Conservation (phyloP, 805 yeast genomes). For the Sugiyamaella mastotermitis region DNA sequence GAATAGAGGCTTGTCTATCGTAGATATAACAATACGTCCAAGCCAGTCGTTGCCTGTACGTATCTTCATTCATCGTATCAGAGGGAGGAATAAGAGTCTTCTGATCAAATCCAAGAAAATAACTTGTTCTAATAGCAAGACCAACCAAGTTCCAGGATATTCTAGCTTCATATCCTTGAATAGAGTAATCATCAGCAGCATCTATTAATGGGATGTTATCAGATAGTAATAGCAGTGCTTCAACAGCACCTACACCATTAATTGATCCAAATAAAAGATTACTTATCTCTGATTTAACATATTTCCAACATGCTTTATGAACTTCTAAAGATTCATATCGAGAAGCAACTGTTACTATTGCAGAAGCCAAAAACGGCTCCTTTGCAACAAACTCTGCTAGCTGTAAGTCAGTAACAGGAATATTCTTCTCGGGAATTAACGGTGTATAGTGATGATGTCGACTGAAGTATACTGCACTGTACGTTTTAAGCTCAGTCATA, state of each 20-base stretch:
- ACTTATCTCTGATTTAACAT: slow-evolving; percentile 7
- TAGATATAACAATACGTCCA: slow-evolving; percentile 23
- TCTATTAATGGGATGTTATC: slow-evolving; percentile 20
- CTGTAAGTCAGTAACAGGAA: slow-evolving; percentile 8
- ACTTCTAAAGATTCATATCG: slow-evolving; percentile 8
- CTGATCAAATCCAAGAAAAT: slow-evolving; percentile 21
- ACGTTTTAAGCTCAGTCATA: slow-evolving; percentile 15
- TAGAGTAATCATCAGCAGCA: slow-evolving; percentile 3
- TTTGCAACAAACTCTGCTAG: slow-evolving; percentile 11
- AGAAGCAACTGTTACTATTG: slow-evolving; percentile 17
- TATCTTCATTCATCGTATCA: slow-evolving; percentile 15
- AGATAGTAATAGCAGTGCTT: slow-evolving; percentile 19
- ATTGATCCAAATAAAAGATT: slow-evolving; percentile 15
- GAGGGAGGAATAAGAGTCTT: slow-evolving; percentile 16
- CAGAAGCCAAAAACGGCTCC: slow-evolving; percentile 16
- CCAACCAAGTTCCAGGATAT: slow-evolving; percentile 22
- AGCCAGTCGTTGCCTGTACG: slow-evolving; percentile 18
- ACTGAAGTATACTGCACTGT: slow-evolving; percentile 15
- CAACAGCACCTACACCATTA: slow-evolving; percentile 20
- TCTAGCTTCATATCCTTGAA: slow-evolving; percentile 15
- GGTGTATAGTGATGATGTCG: slow-evolving; percentile 18
- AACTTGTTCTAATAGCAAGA: slow-evolving; percentile 19
- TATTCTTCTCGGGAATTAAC: slow-evolving; percentile 7
- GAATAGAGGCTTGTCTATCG: slow-evolving; percentile 22
- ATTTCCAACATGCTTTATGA: slow-evolving; percentile 11